A percentile compares a stretch with the other conserved stretches of the same genome.
phyloP scores from a whole-genome alignment of 768 basidiomycete genomes.

The Amanita rimosa region DNA sequence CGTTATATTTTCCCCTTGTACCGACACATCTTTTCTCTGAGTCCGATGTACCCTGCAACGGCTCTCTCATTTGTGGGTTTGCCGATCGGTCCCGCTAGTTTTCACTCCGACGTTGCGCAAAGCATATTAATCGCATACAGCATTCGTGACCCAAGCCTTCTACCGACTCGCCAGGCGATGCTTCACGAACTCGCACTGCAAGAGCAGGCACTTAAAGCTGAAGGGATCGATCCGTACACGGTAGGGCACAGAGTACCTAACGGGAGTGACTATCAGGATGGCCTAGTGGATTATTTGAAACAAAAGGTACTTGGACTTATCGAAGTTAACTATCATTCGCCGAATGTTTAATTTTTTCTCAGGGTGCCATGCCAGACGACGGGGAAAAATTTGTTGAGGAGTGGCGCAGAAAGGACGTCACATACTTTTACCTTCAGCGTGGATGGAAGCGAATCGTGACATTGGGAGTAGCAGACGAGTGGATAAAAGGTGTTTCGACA shows the following conservation, averaged over 20 bases:
- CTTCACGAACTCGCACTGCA: constrained; percentile 26
- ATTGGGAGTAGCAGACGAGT: constrained; percentile 25
- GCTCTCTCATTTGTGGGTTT: no score
- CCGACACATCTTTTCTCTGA: constrained; percentile 26
- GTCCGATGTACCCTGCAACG: constrained; percentile 24
- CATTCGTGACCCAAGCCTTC: constrained; percentile 28
- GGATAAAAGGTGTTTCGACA: constrained; percentile 27
- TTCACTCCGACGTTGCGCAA: constrained; percentile 25
- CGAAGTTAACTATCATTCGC: not conserved
- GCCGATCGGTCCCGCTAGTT: constrained; percentile 28
- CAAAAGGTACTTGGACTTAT: not conserved
- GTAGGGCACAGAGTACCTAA: constrained; percentile 34
- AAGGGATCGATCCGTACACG: constrained; percentile 38
- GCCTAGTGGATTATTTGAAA: constrained; percentile 19
- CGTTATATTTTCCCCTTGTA: constrained; percentile 18
- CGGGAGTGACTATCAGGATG: constrained; percentile 30
- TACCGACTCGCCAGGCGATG: constrained; percentile 28
- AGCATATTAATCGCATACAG: constrained; percentile 29
- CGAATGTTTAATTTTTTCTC: not conserved
- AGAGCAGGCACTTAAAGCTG: constrained; percentile 26
- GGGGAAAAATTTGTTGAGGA: constrained; percentile 35
- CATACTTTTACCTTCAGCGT: constrained; percentile 22
- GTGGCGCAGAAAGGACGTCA: constrained; percentile 30
- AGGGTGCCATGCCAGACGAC: constrained; percentile 29
- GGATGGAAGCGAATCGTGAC: constrained; percentile 36